Evolutionary conservation across 805 yeast genomes (phyloP), one percentile per base, ranked within the genome.

Genomic region (Starmera dryadoides): DNA sequence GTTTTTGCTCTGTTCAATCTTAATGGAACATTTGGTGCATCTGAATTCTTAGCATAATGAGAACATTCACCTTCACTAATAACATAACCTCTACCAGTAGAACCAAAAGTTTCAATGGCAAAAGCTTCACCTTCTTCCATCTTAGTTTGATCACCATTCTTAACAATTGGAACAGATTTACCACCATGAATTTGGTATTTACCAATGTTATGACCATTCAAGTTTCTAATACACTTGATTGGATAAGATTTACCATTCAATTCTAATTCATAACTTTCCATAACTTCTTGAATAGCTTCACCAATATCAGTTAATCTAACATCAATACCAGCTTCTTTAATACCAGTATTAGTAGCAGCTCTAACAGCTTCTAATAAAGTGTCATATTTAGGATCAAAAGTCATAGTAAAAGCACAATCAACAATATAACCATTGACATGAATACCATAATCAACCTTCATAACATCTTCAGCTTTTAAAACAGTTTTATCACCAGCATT

Each of bases 51-150:
- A 25, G 94, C 88, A 57, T 93, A 93, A 64, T 93, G 99, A 12
- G 97, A 88, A 53, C 91, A 83, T 63, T 93, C 98, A 34, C 98
- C 98, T 44, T 79, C 82, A 7, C 79, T 67, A 35, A 81, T 66
- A 28, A 93, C 98, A 51, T 81, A 82, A 29, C 98, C 99, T 42
- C 83, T 76, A 45, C 99, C 99, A 2, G 98, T 93, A 33, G 96
- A 77, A 11, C 98, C 98, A 56, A 93, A 93, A 3, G 99, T 93
- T 66, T 93, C 99, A 56, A 93, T 91, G 44, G 99, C 99, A 69
- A 86, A 91, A 2, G 87, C 81, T 62, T 93, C 98, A 46, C 96
- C 96, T 68, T 93, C 99, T 62, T 93, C 99, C 96, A 93, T 91
- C 72, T 91, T 91, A 10, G 98, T 93, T 61, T 75, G 75, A 59